Evolutionary conservation across 345 rosid genomes (phyloP).

Genomic region (Geranium brycei): DNA sequence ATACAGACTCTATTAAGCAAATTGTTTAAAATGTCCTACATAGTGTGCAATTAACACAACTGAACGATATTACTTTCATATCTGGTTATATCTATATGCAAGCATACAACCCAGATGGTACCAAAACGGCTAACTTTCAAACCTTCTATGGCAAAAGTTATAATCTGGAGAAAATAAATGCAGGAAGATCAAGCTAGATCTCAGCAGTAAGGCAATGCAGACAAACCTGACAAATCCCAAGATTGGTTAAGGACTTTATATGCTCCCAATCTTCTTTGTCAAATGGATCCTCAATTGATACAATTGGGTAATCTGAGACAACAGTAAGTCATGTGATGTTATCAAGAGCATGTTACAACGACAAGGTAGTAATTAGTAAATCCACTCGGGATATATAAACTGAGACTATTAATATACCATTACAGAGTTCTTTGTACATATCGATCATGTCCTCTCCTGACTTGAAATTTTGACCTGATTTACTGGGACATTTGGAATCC

Average conservation of each 20-base stretch:
- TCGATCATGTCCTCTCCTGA: constrained; percentile 91
- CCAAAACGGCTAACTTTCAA: background rate
- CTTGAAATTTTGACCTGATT: constrained; percentile 78
- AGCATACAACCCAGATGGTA: background rate
- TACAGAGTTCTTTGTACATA: constrained; percentile 74
- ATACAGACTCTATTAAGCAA: background rate
- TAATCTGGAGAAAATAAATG: background rate
- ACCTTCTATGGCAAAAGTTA: background rate
- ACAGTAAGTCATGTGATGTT: constrained; percentile 6
- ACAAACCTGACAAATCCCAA: constrained; percentile 88
- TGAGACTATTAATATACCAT: constrained; percentile 32
- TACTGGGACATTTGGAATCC: constrained; percentile 54
- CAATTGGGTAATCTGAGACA: constrained; percentile 60
- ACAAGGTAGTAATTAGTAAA: background rate
- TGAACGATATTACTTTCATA: background rate
- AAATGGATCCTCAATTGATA: constrained; percentile 91
- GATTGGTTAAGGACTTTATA: constrained; percentile 49
- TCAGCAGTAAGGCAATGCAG: constrained; percentile 5
- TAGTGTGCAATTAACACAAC: background rate
- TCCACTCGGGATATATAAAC: background rate
- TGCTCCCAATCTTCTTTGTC: constrained; percentile 99
- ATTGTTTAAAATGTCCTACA: background rate
- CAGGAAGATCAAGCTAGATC: background rate
- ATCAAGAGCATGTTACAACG: background rate
- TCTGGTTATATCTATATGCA: background rate